Evolutionary conservation across 2,329 filamentous ascomycete genomes (phyloP).

Genomic region (Botrytis hyacinthi): DNA sequence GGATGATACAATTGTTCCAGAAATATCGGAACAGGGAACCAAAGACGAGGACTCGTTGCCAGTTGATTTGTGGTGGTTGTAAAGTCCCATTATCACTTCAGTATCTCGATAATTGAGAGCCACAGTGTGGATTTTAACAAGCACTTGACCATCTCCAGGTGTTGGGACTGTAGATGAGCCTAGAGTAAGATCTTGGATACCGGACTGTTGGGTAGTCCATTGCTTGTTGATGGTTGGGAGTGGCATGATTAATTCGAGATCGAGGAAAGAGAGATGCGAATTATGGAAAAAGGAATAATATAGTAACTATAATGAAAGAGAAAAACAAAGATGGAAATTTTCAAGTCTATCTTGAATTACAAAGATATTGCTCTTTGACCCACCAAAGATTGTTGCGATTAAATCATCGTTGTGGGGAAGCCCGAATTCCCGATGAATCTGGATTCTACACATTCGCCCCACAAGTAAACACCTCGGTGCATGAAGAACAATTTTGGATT

Average conservation of each 20-base stretch:
- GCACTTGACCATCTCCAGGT: conserved; percentile 49
- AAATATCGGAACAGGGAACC: conserved; percentile 70
- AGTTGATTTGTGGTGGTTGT: conserved; percentile 62
- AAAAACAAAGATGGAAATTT: neutral
- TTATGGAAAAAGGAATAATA: neutral
- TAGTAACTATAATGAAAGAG: neutral
- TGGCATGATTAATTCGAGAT: conserved; percentile 21
- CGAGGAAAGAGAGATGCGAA: neutral
- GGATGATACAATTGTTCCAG: conserved; percentile 56
- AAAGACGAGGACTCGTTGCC: conserved; percentile 34
- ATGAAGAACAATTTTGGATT: conserved; percentile 5
- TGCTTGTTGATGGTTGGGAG: conserved; percentile 41
- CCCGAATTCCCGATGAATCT: conserved; percentile 16
- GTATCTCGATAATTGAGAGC: conserved; percentile 37
- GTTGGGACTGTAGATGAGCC: conserved; percentile 46
- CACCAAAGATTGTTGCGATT: neutral
- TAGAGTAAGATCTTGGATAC: conserved; percentile 52
- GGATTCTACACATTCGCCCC: conserved; percentile 7
- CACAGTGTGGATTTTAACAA: conserved; percentile 35
- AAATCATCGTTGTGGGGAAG: neutral
- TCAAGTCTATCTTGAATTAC: neutral
- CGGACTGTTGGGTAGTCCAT: conserved; percentile 56
- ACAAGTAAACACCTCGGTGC: conserved; percentile 4
- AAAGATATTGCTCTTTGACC: conserved; percentile 12
- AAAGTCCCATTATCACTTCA: conserved; percentile 42